These are phyloP conservation scores for Amylocystis lapponica DNA, from an alignment of 768 basidiomycete species.

Conservation along the genomic window DNA sequence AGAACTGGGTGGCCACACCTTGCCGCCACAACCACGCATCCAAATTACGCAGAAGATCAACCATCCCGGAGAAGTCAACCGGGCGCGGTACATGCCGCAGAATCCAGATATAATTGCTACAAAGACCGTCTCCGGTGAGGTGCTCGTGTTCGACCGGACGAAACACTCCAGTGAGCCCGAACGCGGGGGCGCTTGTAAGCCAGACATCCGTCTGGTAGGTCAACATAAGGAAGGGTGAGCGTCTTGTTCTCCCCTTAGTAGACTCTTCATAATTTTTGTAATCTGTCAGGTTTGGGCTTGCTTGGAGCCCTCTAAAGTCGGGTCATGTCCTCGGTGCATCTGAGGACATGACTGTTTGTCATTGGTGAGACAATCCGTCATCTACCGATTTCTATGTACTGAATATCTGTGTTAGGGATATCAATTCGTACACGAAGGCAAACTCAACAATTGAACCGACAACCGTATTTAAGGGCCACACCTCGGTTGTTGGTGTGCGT, in stretches of 20 bases:
- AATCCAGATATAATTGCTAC: conserved; percentile 97
- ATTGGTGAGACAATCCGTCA: conserved; percentile 57
- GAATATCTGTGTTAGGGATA: conserved; percentile 60
- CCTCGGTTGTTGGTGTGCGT: conserved; percentile 86
- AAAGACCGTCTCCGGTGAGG: conserved; percentile 86
- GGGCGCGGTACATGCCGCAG: conserved; percentile 98
- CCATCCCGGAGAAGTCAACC: conserved; percentile 92
- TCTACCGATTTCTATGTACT: background rate
- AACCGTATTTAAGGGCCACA: conserved; percentile 80
- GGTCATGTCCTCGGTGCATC: conserved; percentile 90
- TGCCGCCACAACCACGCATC: conserved; percentile 80
- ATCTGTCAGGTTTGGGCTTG: conserved; percentile 83
- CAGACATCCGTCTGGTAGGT: conserved; percentile 86
- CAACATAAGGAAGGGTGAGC: conserved; percentile 91
- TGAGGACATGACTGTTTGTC: conserved; percentile 93
- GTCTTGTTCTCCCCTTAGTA: background rate
- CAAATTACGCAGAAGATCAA: conserved; percentile 92
- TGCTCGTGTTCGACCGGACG: conserved; percentile 93
- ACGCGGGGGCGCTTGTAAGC: conserved; percentile 76
- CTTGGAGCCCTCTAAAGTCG: conserved; percentile 81
- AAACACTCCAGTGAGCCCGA: conserved; percentile 95
- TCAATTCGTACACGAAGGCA: conserved; percentile 80
- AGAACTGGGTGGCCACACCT: conserved; percentile 89
- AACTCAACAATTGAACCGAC: conserved; percentile 81
- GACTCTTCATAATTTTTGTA: background rate